Percentiles rank a stretch among this genome's conserved stretches.
Evolutionary conservation across 805 yeast species (phyloP).

Genomic region (Metahyphopichia silvanorum): DNA sequence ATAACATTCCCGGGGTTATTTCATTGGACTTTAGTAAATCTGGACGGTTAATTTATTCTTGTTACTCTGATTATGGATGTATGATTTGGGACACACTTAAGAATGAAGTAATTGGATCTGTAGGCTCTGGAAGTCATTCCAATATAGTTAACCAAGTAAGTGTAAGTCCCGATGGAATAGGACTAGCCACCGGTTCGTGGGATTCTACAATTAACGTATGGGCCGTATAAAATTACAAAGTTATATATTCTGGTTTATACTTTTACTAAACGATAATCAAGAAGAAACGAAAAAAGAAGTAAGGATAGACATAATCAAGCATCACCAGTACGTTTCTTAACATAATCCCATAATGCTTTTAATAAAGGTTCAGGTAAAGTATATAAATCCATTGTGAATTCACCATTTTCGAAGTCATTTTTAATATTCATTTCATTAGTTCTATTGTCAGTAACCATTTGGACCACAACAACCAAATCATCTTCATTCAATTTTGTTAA

Average conservation of each 20-base stretch:
- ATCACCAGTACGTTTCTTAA: slow-evolving; percentile 60
- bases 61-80: slow-evolving; percentile 75
- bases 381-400: slow-evolving; percentile 92
- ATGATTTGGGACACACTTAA: slow-evolving; percentile 74
- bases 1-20: slow-evolving; percentile 66
- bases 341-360: slow-evolving; percentile 93
- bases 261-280: too few relatives aligned
- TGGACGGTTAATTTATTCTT: slow-evolving; percentile 70
- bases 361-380: slow-evolving; percentile 89
- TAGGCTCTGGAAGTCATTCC: slow-evolving; percentile 55
- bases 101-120: slow-evolving; percentile 58
- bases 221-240: slow-evolving; percentile 29
- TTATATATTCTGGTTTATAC: too few relatives aligned
- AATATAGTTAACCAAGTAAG: slow-evolving; percentile 61
- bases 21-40: slow-evolving; percentile 71
- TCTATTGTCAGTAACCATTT: slow-evolving; percentile 94
- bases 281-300: background rate
- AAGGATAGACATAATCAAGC: slow-evolving; percentile 8
- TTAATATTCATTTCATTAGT: slow-evolving; percentile 94
- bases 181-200: slow-evolving; percentile 78
- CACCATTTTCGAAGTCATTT: slow-evolving; percentile 95
- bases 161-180: slow-evolving; percentile 71
- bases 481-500: slow-evolving; percentile 87
- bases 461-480: slow-evolving; percentile 90
- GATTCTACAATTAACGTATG: slow-evolving; percentile 71